These are phyloP conservation scores for Ailanthus altissimus DNA, from an alignment of 345 rosid genomes.

Conservation along the genomic window DNA sequence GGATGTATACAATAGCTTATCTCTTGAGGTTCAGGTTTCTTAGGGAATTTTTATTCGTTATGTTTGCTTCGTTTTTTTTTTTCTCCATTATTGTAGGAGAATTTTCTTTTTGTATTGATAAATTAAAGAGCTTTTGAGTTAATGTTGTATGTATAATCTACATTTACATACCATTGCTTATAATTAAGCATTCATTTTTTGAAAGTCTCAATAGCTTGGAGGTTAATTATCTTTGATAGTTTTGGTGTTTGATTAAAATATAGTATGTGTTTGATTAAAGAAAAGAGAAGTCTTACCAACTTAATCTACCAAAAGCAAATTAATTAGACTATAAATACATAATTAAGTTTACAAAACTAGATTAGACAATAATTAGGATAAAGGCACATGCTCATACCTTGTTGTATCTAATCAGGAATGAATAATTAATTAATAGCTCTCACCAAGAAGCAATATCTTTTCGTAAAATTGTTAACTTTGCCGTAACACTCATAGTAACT, in stretches of 20 bases:
- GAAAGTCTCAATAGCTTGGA: neutral
- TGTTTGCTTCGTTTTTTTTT: neutral
- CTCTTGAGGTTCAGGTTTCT: neutral
- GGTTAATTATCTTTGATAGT: neutral
- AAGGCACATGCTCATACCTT: neutral
- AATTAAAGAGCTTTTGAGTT: neutral
- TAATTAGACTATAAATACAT: neutral
- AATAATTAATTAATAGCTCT: constrained; percentile 5
- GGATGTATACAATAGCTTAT: neutral
- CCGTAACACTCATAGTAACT: neutral
- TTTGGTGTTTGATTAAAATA: neutral
- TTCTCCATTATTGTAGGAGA: neutral
- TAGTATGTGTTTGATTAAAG: neutral
- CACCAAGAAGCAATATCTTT: neutral
- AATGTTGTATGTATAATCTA: neutral
- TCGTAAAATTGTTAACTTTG: neutral
- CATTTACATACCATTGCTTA: neutral
- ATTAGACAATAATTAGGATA: neutral
- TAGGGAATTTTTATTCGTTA: neutral
- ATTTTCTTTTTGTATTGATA: neutral
- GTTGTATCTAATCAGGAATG: constrained; percentile 6
- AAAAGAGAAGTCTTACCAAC: neutral
- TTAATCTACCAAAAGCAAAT: neutral
- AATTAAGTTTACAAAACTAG: neutral
- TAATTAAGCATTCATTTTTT: neutral